Evolutionary conservation across 768 basidiomycete genomes (phyloP).

Genomic region (Kwoniella pini): DNA sequence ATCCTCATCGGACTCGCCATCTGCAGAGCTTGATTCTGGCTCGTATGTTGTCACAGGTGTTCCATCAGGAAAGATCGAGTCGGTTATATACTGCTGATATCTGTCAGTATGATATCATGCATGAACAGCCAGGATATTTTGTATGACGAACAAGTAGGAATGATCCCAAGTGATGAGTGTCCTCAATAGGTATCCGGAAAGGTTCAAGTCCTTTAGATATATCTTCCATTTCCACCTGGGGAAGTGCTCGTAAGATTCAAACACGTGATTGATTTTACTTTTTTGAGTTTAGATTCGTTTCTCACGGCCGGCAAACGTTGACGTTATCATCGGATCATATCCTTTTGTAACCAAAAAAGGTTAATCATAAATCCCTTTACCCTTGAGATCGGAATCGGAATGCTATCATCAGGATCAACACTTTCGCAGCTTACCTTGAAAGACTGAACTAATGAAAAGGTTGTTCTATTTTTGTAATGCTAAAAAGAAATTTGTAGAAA

Average conservation of each 20-base stretch:
- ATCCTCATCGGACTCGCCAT: too few species aligned
- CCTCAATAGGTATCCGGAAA: conserved; percentile 1
- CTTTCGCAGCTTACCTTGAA: too few species aligned
- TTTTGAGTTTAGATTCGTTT: not conserved
- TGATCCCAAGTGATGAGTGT: not conserved
- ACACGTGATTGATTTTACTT: conserved; percentile 5
- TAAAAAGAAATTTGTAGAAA: not conserved
- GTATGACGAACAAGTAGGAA: not conserved
- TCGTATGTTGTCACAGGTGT: not conserved
- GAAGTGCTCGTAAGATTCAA: not conserved
- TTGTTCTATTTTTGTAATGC: too few species aligned
- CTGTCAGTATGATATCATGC: not conserved
- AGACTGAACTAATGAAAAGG: too few species aligned
- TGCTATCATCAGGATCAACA: too few species aligned
- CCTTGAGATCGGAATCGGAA: too few species aligned
- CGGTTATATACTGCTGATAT: conserved; percentile 28
- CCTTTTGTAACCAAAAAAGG: not conserved
- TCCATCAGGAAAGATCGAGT: conserved; percentile 31
- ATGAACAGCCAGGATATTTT: not conserved
- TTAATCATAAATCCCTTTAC: too few species aligned
- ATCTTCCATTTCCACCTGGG: conserved; percentile 7
- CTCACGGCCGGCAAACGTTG: not conserved
- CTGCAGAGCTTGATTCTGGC: not conserved
- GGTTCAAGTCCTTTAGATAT: conserved; percentile 4
- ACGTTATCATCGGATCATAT: not conserved